Evolutionary conservation across 176 grass and related monocot species (phyloP).

Genomic region (Avena atlantica): DNA sequence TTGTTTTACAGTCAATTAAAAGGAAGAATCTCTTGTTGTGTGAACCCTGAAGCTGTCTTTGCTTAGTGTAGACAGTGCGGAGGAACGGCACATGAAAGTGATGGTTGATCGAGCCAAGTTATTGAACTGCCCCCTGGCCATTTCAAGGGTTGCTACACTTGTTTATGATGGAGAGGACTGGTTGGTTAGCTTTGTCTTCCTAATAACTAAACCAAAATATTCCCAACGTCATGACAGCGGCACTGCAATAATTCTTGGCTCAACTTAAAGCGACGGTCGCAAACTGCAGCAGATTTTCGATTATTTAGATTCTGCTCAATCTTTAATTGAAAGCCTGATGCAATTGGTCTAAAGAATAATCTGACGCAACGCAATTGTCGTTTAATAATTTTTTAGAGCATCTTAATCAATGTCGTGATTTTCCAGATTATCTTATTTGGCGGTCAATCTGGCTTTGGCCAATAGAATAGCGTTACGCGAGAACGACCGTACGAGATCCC

Average conservation of each 20-base stretch:
- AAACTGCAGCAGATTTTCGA: neutral
- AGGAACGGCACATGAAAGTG: slow-evolving; percentile 16
- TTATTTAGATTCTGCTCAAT: neutral
- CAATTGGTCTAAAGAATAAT: neutral
- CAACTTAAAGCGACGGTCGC: neutral
- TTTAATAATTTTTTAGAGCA: slow-evolving; percentile 16
- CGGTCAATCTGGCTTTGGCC: neutral
- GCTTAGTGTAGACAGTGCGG: neutral
- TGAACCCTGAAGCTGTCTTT: neutral
- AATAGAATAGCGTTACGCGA: slow-evolving; percentile 8
- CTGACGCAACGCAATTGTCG: neutral
- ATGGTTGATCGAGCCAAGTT: slow-evolving; percentile 30
- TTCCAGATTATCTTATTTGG: neutral
- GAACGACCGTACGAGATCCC: neutral
- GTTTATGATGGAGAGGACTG: slow-evolving; percentile 24
- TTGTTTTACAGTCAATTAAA: neutral
- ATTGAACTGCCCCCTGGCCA: slow-evolving; percentile 23
- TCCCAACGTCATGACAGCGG: slow-evolving; percentile 30
- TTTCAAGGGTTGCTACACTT: slow-evolving; percentile 21
- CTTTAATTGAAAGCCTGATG: neutral
- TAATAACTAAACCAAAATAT: slow-evolving; percentile 42
- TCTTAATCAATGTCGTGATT: neutral
- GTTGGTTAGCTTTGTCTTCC: slow-evolving; percentile 28
- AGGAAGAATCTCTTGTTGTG: neutral
- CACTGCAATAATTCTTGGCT: slow-evolving; percentile 12